Base-by-base conservation (phyloP, 352 stramenopile genomes). In the Phytophthora pluvialis region DNA sequence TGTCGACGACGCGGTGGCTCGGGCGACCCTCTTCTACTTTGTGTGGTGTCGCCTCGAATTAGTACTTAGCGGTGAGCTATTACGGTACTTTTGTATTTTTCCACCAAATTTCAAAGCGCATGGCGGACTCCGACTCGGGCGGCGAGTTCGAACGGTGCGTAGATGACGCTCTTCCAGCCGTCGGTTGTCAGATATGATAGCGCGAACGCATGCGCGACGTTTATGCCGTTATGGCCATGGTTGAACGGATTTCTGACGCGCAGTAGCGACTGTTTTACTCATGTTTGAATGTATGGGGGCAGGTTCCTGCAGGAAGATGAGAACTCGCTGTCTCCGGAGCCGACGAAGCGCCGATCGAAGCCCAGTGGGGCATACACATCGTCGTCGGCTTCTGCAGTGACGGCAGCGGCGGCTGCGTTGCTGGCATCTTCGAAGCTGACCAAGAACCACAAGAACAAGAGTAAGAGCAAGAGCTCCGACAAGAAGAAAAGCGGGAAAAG, bases 301-400 rank as follows among this genome's bases (percentile, higher is more conserved):
- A 91, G 80, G 18, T 88, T 88, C 58, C 67, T 91, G 10, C 63
- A 89, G 51, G 62, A 83, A 67, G 75, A 86, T 60, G 80, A 88
- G 35, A 67, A 85, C 44, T 83, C 70, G 46, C 45, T 72, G 31
- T 90, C 79, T 36, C 55, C 76, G 26, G 78, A 85, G 48, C 28
- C 65, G 13, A 6, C 64, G 29, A 38, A 39, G 7, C 63, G 44
- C 11, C 70, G 59, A 61, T 44, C 52, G 39, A 63, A 29, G 11
- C 25, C 42, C 6, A 29, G 10, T 32, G 64, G 40, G 25, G 36
- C 35, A 0, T 62, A 70, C 36, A 51, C 60, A 16, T 12, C 49
- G 0, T 70, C 65, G 3, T 74, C 73, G 6, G 73, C 77, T 32
- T 71, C 70, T 11, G 70, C 77, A 9, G 73, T 88, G 7, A 81